A percentile compares a stretch with the other conserved stretches of the same genome.
These are phyloP conservation scores for Solanum corneliomulleri DNA, from an alignment of 257 asterid genomes.

Conservation along the genomic window DNA sequence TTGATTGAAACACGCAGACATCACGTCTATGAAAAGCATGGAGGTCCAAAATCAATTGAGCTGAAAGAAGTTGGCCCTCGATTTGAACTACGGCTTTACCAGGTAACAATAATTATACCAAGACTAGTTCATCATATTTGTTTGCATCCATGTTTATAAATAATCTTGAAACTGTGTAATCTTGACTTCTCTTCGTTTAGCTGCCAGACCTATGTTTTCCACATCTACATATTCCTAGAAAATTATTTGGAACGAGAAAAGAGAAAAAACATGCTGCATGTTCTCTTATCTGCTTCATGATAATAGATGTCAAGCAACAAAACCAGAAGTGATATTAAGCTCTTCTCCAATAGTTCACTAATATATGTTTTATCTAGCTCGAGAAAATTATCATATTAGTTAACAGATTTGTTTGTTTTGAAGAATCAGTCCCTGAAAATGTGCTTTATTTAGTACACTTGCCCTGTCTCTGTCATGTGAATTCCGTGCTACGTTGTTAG, in stretches of 20 bases:
- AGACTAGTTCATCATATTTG: neutral
- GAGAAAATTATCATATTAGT: neutral
- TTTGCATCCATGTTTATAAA: neutral
- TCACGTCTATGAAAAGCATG: conserved; percentile 72
- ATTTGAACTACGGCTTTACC: conserved; percentile 74
- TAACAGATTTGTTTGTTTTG: neutral
- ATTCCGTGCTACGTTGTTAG: neutral
- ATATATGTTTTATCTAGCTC: neutral
- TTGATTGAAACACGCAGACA: conserved; percentile 49
- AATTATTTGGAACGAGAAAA: neutral
- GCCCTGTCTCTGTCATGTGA: neutral
- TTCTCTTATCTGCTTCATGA: neutral
- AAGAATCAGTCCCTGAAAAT: neutral
- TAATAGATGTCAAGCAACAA: neutral
- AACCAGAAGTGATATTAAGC: neutral
- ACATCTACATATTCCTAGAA: neutral
- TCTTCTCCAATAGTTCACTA: neutral
- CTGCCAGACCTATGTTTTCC: too few species aligned
- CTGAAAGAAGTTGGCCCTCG: conserved; percentile 94
- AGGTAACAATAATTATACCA: conserved; percentile 29
- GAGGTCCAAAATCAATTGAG: conserved; percentile 86
- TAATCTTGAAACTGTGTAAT: neutral
- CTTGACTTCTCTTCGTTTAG: neutral
- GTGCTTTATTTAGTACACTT: neutral
- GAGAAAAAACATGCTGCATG: neutral